Evolutionary conservation across 768 basidiomycete genomes (phyloP).

Genomic region (Tremella fuciformis): DNA sequence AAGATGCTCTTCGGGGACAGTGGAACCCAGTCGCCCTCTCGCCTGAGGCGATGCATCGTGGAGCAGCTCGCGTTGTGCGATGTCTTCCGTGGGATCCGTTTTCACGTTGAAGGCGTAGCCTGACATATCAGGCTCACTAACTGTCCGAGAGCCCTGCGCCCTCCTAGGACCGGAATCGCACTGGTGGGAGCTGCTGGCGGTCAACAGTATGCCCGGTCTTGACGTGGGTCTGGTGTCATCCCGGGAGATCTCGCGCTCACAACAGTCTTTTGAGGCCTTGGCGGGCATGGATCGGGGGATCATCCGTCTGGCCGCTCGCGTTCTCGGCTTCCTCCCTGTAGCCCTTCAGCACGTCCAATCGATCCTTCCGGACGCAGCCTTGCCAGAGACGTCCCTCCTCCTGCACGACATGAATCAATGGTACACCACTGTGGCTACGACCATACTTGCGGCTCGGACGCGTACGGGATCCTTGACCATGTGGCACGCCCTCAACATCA

Average conservation of each 20-base stretch:
- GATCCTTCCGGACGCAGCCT: too few relatives aligned
- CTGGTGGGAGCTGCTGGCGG: too few relatives aligned
- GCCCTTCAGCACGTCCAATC: too few relatives aligned
- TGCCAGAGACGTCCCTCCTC: not conserved
- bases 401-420: not conserved
- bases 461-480: slow-evolving; percentile 19
- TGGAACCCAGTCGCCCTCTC: not conserved
- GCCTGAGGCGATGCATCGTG: not conserved
- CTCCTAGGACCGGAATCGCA: not conserved
- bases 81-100: not conserved
- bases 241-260: too few relatives aligned
- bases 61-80: not conserved
- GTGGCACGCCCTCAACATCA: slow-evolving; percentile 27
- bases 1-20: slow-evolving; percentile 9
- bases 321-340: too few relatives aligned
- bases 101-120: not conserved
- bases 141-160: not conserved
- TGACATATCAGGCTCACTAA: not conserved
- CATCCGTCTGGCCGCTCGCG: too few relatives aligned
- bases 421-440: slow-evolving; percentile 4
- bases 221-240: too few relatives aligned
- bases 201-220: too few relatives aligned
- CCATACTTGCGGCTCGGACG: slow-evolving; percentile 1
- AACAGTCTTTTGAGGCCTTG: too few relatives aligned
- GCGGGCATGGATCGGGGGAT: too few relatives aligned